Evolutionary conservation across 176 grass and related monocot genomes (phyloP), one percentile per base, ranked within the genome.

Genomic region (Hordeum marinum): DNA sequence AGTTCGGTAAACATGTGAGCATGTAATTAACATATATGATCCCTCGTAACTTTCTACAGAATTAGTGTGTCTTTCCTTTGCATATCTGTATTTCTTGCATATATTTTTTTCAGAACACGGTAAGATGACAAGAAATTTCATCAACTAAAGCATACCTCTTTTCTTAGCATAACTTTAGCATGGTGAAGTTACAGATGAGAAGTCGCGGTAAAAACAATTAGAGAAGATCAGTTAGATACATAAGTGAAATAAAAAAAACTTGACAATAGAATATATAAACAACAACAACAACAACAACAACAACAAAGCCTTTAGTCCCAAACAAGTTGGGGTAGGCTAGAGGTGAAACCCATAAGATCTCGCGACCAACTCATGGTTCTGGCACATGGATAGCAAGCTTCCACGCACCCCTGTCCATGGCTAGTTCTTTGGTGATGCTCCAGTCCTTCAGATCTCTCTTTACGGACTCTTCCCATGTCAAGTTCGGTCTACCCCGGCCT

Each of bases 111-210:
- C 52, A 57, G 7, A 57, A 82, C 34, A 45, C 42, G 57, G 8
- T 11, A 25, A 63, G 4, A 82, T 77, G 4, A 21, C 3, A 48
- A 48, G 41, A 80, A 75, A 24, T 18, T 68, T 59, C 15, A 76
- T 63, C 59, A 81, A 75, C 48, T 40, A 9, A 60, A 81, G 23
- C 36, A 36, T 84, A 98, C 96, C 96, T 98, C 96, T 90, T 89
- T 94, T 94, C 81, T 94, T 94, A 41, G 91, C 96, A 80, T 90
- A 95, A 36, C 96, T 98, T 90, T 92, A 81, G 74, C 87, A 65
- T 55, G 82, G 54, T 10, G 21, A 90, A 78, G 72, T 72, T 79
- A 68, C 68, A 87, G 35, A 87, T 58, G 34, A 69, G 18, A 80
- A 24, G 71, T 86, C 18, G 20, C 7, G 66, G 40, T 71, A 37